Conservation (phyloP, 768 basidiomycete species). For the Kockovaella imperatae region DNA sequence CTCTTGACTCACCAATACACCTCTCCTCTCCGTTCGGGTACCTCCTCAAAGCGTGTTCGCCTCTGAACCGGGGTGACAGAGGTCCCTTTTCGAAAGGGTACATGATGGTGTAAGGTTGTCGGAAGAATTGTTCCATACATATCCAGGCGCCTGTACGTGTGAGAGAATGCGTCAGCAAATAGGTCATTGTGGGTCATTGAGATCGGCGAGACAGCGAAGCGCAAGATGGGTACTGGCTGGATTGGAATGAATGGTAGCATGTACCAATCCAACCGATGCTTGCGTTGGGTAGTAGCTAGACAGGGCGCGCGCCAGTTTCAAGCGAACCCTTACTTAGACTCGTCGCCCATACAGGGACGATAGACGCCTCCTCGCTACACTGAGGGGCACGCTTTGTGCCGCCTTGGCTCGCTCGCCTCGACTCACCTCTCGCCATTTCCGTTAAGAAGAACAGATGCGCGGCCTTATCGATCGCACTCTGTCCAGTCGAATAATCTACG, state of each 20-base stretch:
- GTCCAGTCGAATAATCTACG: slow-evolving; percentile 56
- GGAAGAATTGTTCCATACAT: slow-evolving; percentile 53
- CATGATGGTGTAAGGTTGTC: slow-evolving; percentile 93
- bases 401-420: not conserved
- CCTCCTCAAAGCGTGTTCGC: slow-evolving; percentile 90
- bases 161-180: no score
- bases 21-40: slow-evolving; percentile 98
- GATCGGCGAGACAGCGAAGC: no score
- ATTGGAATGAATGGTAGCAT: no score
- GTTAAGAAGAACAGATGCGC: slow-evolving; percentile 97
- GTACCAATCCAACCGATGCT: no score
- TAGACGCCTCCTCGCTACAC: no score
- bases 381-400: no score
- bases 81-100: slow-evolving; percentile 94
- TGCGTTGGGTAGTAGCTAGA: no score
- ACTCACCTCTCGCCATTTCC: slow-evolving; percentile 86
- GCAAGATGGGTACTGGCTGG: no score
- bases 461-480: slow-evolving; percentile 90
- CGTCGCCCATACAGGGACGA: no score
- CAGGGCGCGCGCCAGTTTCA: no score
- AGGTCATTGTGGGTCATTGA: no score
- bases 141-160: slow-evolving; percentile 99
- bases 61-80: slow-evolving; percentile 92
- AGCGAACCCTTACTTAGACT: no score
- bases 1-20: slow-evolving; percentile 77